Conservation (phyloP, 2,329 filamentous ascomycete genomes). For the Hawksworthiomyces lignivorus region DNA sequence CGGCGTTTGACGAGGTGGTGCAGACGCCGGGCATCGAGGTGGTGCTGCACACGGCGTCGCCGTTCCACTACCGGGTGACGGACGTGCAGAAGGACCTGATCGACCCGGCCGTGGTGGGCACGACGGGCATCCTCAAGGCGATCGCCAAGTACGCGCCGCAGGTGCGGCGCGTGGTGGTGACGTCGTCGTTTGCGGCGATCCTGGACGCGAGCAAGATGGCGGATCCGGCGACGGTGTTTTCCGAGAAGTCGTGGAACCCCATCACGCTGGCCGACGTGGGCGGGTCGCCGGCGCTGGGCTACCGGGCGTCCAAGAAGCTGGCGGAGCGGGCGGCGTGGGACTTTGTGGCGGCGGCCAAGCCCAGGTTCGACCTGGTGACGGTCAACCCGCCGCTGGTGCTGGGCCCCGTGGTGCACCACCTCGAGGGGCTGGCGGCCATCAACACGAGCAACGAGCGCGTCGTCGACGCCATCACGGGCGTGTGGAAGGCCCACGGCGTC, state of each 20-base stretch:
- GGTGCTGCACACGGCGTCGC: conserved; percentile 54
- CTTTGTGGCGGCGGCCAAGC: conserved; percentile 35
- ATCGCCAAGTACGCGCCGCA: conserved; percentile 49
- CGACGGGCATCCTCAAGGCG: conserved; percentile 63
- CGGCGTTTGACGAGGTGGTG: conserved; percentile 63
- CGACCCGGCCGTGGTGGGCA: conserved; percentile 50
- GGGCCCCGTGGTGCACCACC: conserved; percentile 43
- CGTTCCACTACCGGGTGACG: conserved; percentile 46
- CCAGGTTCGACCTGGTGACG: conserved; percentile 43
- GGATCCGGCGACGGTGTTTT: conserved; percentile 31
- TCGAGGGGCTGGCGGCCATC: conserved; percentile 33
- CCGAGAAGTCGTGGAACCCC: conserved; percentile 42
- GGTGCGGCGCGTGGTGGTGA: conserved; percentile 65
- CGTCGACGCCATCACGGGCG: conserved; percentile 39
- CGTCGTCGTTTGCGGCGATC: conserved; percentile 49
- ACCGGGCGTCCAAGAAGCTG: conserved; percentile 46
- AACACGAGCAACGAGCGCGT: conserved; percentile 27
- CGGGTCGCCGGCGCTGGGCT: conserved; percentile 29
- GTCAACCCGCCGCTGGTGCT: conserved; percentile 49
- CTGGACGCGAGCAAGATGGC: conserved; percentile 29
- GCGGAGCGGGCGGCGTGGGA: conserved; percentile 47
- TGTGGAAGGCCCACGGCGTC: conserved; percentile 31
- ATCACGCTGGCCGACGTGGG: conserved; percentile 33
- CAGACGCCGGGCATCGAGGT: conserved; percentile 42
- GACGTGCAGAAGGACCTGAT: conserved; percentile 47